Conservation (phyloP, 495 filamentous ascomycete species). For the Penicillium bovifimosum region DNA sequence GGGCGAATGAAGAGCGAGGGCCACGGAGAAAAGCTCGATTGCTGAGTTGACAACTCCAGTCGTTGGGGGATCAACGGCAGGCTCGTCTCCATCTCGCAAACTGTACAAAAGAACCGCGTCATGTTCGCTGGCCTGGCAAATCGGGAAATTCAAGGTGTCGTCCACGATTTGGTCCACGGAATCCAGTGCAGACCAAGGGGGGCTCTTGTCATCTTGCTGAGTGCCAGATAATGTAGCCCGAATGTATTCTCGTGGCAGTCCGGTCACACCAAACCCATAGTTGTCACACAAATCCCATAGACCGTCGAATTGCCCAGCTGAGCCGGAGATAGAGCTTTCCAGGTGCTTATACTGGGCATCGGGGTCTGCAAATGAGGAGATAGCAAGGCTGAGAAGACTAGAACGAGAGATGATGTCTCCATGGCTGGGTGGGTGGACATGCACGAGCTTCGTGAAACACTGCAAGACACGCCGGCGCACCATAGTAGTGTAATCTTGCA, state of each 20-base stretch:
- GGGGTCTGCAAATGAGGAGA: constrained; percentile 88
- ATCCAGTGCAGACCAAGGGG: constrained; percentile 56
- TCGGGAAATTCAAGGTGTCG: constrained; percentile 61
- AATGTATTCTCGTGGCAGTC: constrained; percentile 73
- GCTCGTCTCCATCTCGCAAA: constrained; percentile 36
- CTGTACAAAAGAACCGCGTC: constrained; percentile 82
- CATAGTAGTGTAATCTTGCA: constrained; percentile 92
- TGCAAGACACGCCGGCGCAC: constrained; percentile 88
- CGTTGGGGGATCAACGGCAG: constrained; percentile 71
- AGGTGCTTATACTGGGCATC: constrained; percentile 79
- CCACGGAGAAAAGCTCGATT: constrained; percentile 84
- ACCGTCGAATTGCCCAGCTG: constrained; percentile 83
- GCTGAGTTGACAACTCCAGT: constrained; percentile 94
- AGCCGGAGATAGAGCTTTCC: constrained; percentile 86
- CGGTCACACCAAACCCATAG: constrained; percentile 86
- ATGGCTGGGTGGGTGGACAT: constrained; percentile 72
- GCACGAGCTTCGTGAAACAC: constrained; percentile 87
- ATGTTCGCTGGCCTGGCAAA: constrained; percentile 80
- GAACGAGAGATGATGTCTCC: constrained; percentile 84
- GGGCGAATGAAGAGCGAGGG: constrained; percentile 76
- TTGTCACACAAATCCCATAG: constrained; percentile 96
- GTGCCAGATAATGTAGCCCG: constrained; percentile 65
- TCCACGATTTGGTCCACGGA: constrained; percentile 68
- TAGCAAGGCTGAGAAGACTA: constrained; percentile 85
- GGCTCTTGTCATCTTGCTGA: constrained; percentile 50